phyloP scores from a whole-genome alignment of 2,329 filamentous ascomycete genomes.

The Ophiostoma australiae region DNA sequence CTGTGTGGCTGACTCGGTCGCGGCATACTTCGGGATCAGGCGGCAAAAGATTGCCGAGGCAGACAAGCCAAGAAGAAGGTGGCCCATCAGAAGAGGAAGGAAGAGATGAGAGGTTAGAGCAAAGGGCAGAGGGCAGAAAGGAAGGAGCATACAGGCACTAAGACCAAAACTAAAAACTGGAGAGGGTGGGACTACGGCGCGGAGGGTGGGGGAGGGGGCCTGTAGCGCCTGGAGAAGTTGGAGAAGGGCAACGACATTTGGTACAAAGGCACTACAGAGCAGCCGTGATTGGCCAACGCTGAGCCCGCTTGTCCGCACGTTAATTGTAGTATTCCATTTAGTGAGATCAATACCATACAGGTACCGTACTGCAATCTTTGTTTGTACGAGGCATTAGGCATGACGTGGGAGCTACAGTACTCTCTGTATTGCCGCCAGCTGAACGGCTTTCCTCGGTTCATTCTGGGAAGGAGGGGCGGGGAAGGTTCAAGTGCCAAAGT shows the following conservation, averaged over 20 bases:
- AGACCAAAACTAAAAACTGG: constrained; percentile 6
- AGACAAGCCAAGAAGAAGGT: background rate
- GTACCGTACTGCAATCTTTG: background rate
- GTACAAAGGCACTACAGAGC: background rate
- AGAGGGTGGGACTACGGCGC: background rate
- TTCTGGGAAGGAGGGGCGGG: constrained; percentile 13
- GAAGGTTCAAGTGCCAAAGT: background rate
- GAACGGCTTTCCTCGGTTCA: constrained; percentile 29
- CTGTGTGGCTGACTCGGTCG: constrained; percentile 1
- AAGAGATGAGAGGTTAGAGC: no score
- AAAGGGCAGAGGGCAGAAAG: background rate
- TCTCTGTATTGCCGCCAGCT: background rate
- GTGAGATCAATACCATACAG: background rate
- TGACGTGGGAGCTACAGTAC: background rate
- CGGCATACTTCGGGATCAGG: background rate
- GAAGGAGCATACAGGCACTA: background rate
- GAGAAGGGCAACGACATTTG: constrained; percentile 9
- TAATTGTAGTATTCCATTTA: background rate
- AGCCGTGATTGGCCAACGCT: constrained; percentile 19
- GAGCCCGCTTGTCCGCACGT: constrained; percentile 19
- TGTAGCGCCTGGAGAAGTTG: constrained; percentile 12
- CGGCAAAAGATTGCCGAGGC: constrained; percentile 10
- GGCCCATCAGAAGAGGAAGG: background rate
- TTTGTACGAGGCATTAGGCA: background rate
- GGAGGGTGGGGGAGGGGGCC: constrained; percentile 13